Conservation (phyloP, 495 filamentous ascomycete genomes). For the Echria macrotheca region DNA sequence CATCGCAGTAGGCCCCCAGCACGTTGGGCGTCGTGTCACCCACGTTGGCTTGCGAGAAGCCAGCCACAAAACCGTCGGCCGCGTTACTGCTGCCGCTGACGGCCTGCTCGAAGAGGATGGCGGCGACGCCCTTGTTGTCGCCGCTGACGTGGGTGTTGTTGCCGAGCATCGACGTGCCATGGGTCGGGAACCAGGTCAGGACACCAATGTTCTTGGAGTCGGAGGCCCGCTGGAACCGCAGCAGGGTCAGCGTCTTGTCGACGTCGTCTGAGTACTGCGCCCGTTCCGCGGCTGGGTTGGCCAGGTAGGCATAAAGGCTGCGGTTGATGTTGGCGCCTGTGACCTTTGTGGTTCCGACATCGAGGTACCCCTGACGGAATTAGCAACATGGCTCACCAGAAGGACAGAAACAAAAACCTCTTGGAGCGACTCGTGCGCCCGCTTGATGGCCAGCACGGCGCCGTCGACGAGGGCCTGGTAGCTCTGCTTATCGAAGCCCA, state of each 20-base stretch:
- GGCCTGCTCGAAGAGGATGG: conserved; percentile 75
- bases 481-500: conserved; percentile 83
- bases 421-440: conserved; percentile 70
- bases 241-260: conserved; percentile 79
- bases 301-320: conserved; percentile 84
- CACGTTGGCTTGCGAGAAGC: conserved; percentile 91
- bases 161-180: conserved; percentile 85
- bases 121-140: conserved; percentile 95
- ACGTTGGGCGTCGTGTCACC: conserved; percentile 91
- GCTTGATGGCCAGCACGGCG: conserved; percentile 69
- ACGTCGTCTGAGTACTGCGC: conserved; percentile 56
- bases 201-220: conserved; percentile 72
- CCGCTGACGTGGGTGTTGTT: conserved; percentile 92
- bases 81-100: conserved; percentile 45
- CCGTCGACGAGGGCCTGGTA: conserved; percentile 90
- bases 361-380: conserved; percentile 56
- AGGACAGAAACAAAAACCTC: not conserved
- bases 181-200: conserved; percentile 89
- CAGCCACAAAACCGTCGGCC: conserved; percentile 75
- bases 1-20: conserved; percentile 77
- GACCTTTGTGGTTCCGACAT: conserved; percentile 67
- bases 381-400: not conserved
- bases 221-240: conserved; percentile 69
- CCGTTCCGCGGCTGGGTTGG: conserved; percentile 78
- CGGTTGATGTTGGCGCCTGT: conserved; percentile 84